Evolutionary conservation across 2,329 filamentous ascomycete genomes (phyloP).

Genomic region (Microsporum ferrugineum): DNA sequence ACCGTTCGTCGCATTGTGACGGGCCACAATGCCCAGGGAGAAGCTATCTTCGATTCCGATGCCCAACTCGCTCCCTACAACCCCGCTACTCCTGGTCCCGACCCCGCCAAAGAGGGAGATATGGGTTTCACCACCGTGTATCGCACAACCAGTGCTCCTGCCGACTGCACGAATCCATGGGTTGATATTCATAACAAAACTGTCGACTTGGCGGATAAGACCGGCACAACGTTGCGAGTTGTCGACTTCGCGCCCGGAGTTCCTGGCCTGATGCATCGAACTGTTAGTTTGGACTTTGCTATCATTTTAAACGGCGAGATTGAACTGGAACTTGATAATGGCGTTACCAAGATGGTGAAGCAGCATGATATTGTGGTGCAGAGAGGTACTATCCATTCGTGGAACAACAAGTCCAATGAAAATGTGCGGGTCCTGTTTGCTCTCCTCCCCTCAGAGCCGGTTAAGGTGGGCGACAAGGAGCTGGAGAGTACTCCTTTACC

Average conservation of each 20-base stretch:
- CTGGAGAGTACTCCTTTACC: conserved; percentile 13
- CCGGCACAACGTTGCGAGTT: conserved; percentile 17
- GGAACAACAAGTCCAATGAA: conserved; percentile 16
- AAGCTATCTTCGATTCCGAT: conserved; percentile 21
- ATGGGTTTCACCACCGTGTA: conserved; percentile 20
- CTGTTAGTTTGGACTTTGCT: conserved; percentile 23
- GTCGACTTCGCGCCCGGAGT: conserved; percentile 21
- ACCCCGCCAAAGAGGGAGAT: conserved; percentile 9
- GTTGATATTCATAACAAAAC: conserved; percentile 18
- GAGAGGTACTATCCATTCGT: conserved; percentile 20
- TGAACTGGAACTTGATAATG: conserved; percentile 22
- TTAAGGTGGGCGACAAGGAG: conserved; percentile 14
- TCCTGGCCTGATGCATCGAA: conserved; percentile 18
- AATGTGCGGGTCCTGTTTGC: conserved; percentile 17
- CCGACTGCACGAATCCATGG: conserved; percentile 15
- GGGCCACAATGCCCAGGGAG: conserved; percentile 19
- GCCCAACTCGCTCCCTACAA: conserved; percentile 17
- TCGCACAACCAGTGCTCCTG: conserved; percentile 17
- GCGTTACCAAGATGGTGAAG: conserved; percentile 18
- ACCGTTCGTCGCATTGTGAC: conserved; percentile 18
- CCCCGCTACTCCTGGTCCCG: conserved; percentile 10
- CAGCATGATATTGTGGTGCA: conserved; percentile 23
- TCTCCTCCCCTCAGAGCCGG: conserved; percentile 11
- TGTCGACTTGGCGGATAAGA: conserved; percentile 15
- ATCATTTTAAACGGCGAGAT: conserved; percentile 23